Percentiles rank a stretch among this genome's conserved stretches.
These are phyloP conservation scores for Cymbopogon citratus DNA, from an alignment of 176 grass and related monocot species.

Conservation along the genomic window DNA sequence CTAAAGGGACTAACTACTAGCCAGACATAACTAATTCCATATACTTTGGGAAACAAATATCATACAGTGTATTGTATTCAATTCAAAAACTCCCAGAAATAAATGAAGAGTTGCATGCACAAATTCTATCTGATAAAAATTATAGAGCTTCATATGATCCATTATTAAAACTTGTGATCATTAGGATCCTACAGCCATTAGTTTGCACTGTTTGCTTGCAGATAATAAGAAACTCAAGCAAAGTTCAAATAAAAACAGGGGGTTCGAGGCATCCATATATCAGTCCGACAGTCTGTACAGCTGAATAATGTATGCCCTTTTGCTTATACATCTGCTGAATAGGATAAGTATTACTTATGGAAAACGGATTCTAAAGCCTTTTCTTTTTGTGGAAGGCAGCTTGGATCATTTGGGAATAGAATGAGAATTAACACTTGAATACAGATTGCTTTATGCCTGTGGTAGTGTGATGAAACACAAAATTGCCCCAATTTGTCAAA, in stretches of 20 bases:
- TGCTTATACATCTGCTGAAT: not conserved
- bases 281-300: not conserved
- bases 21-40: not conserved
- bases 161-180: not conserved
- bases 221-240: not conserved
- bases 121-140: not conserved
- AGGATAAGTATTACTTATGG: not conserved
- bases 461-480: not conserved
- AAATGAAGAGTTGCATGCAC: not conserved
- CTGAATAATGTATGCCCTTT: not conserved
- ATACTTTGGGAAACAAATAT: not conserved
- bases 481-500: not conserved
- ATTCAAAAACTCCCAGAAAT: not conserved
- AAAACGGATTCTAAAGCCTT: not conserved
- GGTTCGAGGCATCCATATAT: not conserved
- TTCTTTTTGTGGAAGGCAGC: not conserved
- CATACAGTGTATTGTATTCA: not conserved
- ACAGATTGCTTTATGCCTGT: not conserved
- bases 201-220: not conserved
- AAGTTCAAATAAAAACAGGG: not conserved
- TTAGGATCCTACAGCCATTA: not conserved
- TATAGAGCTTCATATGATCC: not conserved
- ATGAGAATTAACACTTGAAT: not conserved
- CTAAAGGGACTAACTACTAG: not conserved
- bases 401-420: not conserved